Evolutionary conservation across 345 rosid genomes (phyloP).

Genomic region (Adansonia digitata): DNA sequence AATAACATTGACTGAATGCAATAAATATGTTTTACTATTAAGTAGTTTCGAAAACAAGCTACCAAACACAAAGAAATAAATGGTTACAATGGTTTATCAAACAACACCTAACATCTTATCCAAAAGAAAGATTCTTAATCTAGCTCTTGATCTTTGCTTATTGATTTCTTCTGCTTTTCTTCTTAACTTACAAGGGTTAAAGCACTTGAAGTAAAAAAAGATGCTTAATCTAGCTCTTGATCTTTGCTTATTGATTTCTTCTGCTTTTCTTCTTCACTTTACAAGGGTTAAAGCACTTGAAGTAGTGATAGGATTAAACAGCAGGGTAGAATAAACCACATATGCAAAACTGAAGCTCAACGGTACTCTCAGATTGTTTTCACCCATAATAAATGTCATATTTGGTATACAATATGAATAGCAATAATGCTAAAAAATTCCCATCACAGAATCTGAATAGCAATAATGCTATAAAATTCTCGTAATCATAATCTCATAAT

Average conservation of each 20-base stretch:
- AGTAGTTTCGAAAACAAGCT: neutral
- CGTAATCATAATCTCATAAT: too few species aligned
- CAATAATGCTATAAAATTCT: too few species aligned
- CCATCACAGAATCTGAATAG: too few species aligned
- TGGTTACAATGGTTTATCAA: neutral
- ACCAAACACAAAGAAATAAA: neutral
- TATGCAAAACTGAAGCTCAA: too few species aligned
- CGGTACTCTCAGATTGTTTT: neutral
- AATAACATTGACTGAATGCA: neutral
- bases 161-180: constrained; percentile 1
- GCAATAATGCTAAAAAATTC: too few species aligned
- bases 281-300: neutral
- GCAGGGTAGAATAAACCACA: neutral
- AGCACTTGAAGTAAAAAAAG: neutral
- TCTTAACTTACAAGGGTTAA: neutral
- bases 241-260: neutral
- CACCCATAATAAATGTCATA: too few species aligned
- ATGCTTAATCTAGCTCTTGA: neutral
- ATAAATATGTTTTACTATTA: neutral
- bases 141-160: neutral
- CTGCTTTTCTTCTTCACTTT: neutral
- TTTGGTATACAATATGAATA: too few species aligned
- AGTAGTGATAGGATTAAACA: neutral
- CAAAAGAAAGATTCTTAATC: neutral
- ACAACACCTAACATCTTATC: neutral